Conservation (phyloP, 2,329 filamentous ascomycete species). For the Neoscytalidium dimidiatum region DNA sequence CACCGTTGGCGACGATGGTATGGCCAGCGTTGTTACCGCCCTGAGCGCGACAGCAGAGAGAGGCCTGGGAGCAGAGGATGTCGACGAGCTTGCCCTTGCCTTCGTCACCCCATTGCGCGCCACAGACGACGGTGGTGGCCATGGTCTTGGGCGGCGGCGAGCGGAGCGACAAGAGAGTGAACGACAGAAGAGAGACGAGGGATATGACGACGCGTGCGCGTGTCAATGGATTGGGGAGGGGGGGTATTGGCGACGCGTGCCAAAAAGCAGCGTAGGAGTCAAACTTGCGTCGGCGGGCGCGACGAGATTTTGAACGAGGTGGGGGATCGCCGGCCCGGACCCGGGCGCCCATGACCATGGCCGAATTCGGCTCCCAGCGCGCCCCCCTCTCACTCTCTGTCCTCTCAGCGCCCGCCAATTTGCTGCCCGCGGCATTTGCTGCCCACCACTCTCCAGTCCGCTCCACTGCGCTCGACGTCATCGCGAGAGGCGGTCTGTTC, state of each 20-base stretch:
- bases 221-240: neutral
- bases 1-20: conserved; percentile 46
- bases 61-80: conserved; percentile 54
- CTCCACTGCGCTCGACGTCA: neutral
- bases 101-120: conserved; percentile 63
- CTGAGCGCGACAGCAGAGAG: conserved; percentile 60
- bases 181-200: neutral
- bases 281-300: conserved; percentile 5
- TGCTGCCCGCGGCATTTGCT: neutral
- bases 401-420: neutral
- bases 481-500: conserved; percentile 2
- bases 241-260: conserved; percentile 18
- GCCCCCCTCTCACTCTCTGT: neutral
- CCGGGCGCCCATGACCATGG: neutral
- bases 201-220: neutral
- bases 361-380: conserved; percentile 9
- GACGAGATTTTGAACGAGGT: conserved; percentile 15
- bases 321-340: conserved; percentile 7
- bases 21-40: conserved; percentile 62
- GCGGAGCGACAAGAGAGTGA: neutral
- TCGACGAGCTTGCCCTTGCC: conserved; percentile 63
- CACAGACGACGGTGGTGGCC: conserved; percentile 60
- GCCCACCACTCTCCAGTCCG: neutral
- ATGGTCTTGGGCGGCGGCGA: conserved; percentile 26
- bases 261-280: conserved; percentile 20